Evolutionary conservation across 2,329 filamentous ascomycete species (phyloP), one percentile per base, ranked within the genome.

Genomic region (Zopfia rhizophila): DNA sequence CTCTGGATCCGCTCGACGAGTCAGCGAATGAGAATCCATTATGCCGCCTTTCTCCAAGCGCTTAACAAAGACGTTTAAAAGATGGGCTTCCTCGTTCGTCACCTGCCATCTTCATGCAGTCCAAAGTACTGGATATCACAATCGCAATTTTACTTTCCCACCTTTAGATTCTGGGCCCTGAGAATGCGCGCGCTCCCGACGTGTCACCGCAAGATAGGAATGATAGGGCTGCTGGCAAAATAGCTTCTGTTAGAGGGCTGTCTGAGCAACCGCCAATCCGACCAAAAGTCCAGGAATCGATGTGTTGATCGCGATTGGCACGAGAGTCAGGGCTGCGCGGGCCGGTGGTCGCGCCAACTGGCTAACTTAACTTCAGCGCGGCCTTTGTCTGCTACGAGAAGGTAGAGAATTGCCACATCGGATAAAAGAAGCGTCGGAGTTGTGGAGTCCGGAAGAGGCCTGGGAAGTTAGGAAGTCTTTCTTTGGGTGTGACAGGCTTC

Each of bases 71-170:
- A 27, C 44, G 55, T 53, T 46, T 25, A 52, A 58, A 42, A 55
- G 51, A 49, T 51, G 45, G 51, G 49, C 25, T 51, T 58, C 44
- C 40, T 16, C 29, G 5, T 39, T 52, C 60, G 48, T 61, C 61
- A 63, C 55, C 56, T 49, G 50, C 42, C 43, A 55, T 52, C 48
- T 54, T 66, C 54, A 65, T 69, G 66, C 65, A 65, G 45, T 47
- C 45, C 36, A 46, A 43, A 46, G 48, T 25, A 49, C 59, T 58
- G 58, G 50, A 53, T 48, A 56, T 62, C 60, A 63, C 60, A 53
- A 43, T 30, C 54, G 47, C 44, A 60, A 60, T 58, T 48, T 50
- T 38, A 43, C 29, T 33, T 40, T 40, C 28, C 25, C 39, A 48
- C 46, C 47, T 31, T 52, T 25, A 18, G 37, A 12, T 10, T 30